These are phyloP conservation scores for Hibiscus tridactylites DNA, from an alignment of 345 rosid genomes.

Conservation along the genomic window DNA sequence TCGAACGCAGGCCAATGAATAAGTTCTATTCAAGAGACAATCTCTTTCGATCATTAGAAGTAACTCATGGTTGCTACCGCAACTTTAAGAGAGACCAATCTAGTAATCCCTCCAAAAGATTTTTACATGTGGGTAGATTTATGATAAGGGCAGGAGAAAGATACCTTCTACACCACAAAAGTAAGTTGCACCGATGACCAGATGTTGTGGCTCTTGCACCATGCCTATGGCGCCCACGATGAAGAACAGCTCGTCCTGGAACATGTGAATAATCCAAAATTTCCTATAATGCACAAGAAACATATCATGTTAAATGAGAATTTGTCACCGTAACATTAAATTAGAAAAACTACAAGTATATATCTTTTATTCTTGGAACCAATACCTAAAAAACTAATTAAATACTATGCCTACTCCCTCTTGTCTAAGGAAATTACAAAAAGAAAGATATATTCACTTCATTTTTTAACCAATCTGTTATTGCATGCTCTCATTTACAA, in stretches of 20 bases:
- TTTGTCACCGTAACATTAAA: neutral
- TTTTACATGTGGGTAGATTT: neutral
- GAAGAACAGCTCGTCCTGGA: constrained; percentile 81
- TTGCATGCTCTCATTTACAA: neutral
- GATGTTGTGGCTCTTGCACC: constrained; percentile 89
- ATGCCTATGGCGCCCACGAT: constrained; percentile 93
- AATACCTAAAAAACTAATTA: neutral
- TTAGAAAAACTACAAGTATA: neutral
- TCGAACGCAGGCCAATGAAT: neutral
- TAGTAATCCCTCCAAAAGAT: neutral
- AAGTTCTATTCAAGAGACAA: neutral
- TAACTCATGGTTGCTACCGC: too few species aligned
- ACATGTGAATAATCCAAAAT: constrained; percentile 64
- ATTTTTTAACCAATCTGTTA: neutral
- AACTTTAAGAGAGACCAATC: neutral
- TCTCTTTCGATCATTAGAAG: neutral
- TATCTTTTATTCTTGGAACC: neutral
- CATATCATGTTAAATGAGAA: neutral
- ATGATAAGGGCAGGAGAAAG: neutral
- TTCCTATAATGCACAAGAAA: constrained; percentile 37
- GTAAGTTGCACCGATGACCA: constrained; percentile 70
- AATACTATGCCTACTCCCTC: neutral
- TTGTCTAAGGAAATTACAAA: neutral
- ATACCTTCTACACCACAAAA: constrained; percentile 96
- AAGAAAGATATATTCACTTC: neutral